Evolutionary conservation across 495 filamentous ascomycete genomes (phyloP).

Genomic region (Talaromyces nanjingensis): DNA sequence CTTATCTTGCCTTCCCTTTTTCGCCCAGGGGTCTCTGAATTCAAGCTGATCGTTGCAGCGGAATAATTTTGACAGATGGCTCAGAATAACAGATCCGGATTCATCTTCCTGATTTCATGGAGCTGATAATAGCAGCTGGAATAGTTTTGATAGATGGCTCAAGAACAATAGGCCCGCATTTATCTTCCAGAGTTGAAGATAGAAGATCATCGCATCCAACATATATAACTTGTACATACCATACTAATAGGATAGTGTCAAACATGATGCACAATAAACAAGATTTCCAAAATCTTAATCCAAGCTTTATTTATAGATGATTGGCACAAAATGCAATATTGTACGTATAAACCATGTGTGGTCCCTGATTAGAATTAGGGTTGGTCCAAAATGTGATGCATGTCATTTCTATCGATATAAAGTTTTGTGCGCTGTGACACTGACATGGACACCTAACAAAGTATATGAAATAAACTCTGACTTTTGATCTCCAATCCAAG

Average conservation of each 20-base stretch:
- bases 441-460: background rate
- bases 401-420: background rate
- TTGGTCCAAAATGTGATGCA: background rate
- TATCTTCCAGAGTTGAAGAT: background rate
- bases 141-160: no score
- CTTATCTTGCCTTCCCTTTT: no score
- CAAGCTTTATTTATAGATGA: background rate
- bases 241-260: background rate
- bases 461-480: background rate
- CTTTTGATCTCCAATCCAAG: background rate
- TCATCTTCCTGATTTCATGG: no score
- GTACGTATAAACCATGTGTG: background rate
- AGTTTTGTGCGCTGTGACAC: background rate
- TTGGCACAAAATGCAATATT: background rate
- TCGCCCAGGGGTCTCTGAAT: no score
- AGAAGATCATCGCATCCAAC: background rate
- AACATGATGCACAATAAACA: background rate
- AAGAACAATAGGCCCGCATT: background rate
- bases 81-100: no score
- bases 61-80: no score
- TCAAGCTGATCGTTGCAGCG: no score
- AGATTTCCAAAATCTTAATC: background rate
- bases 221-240: background rate
- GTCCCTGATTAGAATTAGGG: background rate
- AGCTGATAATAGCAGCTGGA: no score